Evolutionary conservation across 805 yeast genomes (phyloP).

Genomic region (Lachancea fermentati): DNA sequence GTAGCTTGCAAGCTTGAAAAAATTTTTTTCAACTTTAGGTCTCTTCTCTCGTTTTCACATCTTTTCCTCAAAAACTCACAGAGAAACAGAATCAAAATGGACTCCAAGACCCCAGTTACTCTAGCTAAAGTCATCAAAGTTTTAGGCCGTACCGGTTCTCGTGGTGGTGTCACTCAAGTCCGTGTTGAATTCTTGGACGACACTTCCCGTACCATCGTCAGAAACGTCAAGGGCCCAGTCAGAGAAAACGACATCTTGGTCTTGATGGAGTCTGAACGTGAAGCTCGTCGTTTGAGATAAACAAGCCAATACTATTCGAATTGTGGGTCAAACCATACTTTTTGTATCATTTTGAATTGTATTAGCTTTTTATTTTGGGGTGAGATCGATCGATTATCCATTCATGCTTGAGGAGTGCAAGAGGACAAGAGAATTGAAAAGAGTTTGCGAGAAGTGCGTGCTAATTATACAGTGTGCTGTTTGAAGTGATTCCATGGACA

Average conservation of each 20-base stretch:
- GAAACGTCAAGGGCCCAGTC: constrained; percentile 97
- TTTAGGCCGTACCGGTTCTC: constrained; percentile 99
- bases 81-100: constrained; percentile 20
- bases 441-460: background rate
- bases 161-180: constrained; percentile 99
- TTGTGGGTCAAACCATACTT: background rate
- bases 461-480: background rate
- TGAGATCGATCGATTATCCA: constrained; percentile 69
- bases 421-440: background rate
- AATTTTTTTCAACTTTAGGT: constrained; percentile 2
- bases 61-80: constrained; percentile 2
- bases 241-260: constrained; percentile 98
- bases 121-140: constrained; percentile 99
- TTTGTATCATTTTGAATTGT: constrained; percentile 4
- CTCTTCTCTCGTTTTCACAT: background rate
- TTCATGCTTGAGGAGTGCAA: constrained; percentile 85
- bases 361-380: background rate
- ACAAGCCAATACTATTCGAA: background rate
- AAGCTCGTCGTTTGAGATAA: constrained; percentile 93
- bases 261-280: constrained; percentile 99
- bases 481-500: constrained; percentile 4
- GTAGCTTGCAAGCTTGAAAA: constrained; percentile 5
- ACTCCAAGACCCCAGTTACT: constrained; percentile 84
- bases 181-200: constrained; percentile 96
- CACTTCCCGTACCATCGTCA: constrained; percentile 90